Evolutionary conservation across 306 rosid species (phyloP), one percentile per base, ranked within the genome.

Genomic region (Styphnolobium japonicum): DNA sequence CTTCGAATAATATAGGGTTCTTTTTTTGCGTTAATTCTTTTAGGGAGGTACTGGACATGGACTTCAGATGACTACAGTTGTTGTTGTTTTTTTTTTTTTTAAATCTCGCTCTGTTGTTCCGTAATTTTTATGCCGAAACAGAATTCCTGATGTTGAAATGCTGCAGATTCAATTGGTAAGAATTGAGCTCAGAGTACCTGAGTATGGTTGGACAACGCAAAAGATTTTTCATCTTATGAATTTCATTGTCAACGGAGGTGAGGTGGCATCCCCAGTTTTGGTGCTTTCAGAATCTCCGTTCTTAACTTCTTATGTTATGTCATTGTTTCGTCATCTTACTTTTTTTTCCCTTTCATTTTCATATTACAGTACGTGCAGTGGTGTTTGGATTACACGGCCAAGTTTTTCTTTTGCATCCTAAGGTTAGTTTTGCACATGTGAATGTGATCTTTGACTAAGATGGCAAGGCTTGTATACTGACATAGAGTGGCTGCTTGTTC

Each of bases 171-270:
- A 95, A 77, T 84, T 95, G 53, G 61, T 95, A 15, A 95, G 99
- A 90, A 95, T 95, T 79, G 93, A 95, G 83, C 42, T 92, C 42
- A 90, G 98, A 92, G 98, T 95, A 34, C 98, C 98, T 3, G 95
- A 92, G 61, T 95, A 90, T 63, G 96, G 98, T 12, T 95, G 99
- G 99, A 95, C 99, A 0, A 95, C 97, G 5, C 99, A 95, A 88
- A 95, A 95, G 73, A 90, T 95, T 71, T 95, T 95, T 62, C 99
- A 95, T 87, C 94, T 95, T 45, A 93, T 93, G 99, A 95, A 95
- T 84, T 95, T 95, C 87, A 75, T 95, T 73, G 89, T 95, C 67
- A 93, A 88, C 79, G 98, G 98, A 90, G 98, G 99, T 95, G 34
- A 80, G 86, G 87, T 88, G 36, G 52, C 64, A 25, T 34, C 62